phyloP scores from a whole-genome alignment of 1,284 basidiomycete genomes.

The Erythrobasidium hasegawianum region DNA sequence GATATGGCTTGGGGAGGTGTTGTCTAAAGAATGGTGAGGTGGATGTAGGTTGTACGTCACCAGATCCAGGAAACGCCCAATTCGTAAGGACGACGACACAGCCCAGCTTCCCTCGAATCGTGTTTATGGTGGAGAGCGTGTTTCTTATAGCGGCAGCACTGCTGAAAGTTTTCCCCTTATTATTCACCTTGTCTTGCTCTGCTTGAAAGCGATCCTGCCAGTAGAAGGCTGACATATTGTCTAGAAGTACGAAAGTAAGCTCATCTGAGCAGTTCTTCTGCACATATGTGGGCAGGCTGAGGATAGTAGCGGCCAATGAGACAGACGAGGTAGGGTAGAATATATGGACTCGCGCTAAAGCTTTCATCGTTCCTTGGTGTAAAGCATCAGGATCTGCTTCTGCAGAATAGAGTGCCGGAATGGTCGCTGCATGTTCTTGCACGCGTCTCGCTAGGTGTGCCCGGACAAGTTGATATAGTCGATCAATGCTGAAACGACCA shows the following conservation, averaged over 20 bases:
- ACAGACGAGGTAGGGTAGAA: conserved; percentile 63
- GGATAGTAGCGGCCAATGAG: conserved; percentile 64
- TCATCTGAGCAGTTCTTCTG: conserved; percentile 51
- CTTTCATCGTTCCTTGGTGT: conserved; percentile 50
- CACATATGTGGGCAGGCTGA: conserved; percentile 57
- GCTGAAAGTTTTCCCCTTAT: conserved; percentile 37
- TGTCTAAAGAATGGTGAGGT: conserved; percentile 55
- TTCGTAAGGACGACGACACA: conserved; percentile 61
- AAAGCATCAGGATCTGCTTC: conserved; percentile 29
- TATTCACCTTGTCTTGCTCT: conserved; percentile 54
- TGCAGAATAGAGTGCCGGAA: conserved; percentile 29
- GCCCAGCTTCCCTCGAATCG: conserved; percentile 55
- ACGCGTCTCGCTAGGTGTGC: conserved; percentile 47
- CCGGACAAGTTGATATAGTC: conserved; percentile 57
- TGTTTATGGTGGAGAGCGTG: conserved; percentile 57
- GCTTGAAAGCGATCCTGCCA: conserved; percentile 66
- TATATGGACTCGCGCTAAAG: conserved; percentile 59
- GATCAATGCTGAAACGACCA: conserved; percentile 58
- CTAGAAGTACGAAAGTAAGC: conserved; percentile 52
- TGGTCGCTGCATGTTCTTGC: conserved; percentile 31
- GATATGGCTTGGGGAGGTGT: conserved; percentile 44
- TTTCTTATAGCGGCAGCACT: conserved; percentile 42
- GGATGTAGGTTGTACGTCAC: conserved; percentile 55
- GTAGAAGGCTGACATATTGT: conserved; percentile 69
- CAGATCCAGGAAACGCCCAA: conserved; percentile 53